phyloP scores from a whole-genome alignment of 208 protist species.

The Leptomonas pyrrhocoris region DNA sequence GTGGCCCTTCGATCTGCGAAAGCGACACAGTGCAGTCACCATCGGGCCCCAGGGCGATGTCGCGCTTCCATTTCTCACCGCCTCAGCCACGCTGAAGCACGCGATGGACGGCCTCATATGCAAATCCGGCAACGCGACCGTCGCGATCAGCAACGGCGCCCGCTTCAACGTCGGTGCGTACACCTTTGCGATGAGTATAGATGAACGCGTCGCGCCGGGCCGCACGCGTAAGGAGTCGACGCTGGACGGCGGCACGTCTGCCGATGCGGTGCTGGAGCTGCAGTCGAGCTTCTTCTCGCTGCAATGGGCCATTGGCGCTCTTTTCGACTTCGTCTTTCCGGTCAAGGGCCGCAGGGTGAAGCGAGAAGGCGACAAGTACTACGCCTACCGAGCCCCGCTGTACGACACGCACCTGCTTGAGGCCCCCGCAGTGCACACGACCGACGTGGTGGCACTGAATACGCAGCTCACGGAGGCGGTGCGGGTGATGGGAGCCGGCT shows the following conservation, averaged over 20 bases:
- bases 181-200: conserved; percentile 53
- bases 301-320: conserved; percentile 65
- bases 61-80: conserved; percentile 48
- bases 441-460: conserved; percentile 29
- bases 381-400: conserved; percentile 22
- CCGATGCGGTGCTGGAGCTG: conserved; percentile 41
- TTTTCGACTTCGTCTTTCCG: conserved; percentile 72
- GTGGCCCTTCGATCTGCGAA: conserved; percentile 53
- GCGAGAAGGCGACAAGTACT: conserved; percentile 27
- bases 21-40: conserved; percentile 32
- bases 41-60: conserved; percentile 50
- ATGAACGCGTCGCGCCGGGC: conserved; percentile 17
- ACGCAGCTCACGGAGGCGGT: conserved; percentile 46
- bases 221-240: conserved; percentile 15
- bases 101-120: conserved; percentile 35
- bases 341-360: conserved; percentile 15
- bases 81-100: conserved; percentile 33
- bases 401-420: conserved; percentile 42
- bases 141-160: conserved; percentile 38
- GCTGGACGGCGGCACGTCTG: conserved; percentile 20
- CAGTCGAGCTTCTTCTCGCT: conserved; percentile 59
- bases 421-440: conserved; percentile 18
- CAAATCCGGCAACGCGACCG: conserved; percentile 29
- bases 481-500: conserved; percentile 41
- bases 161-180: conserved; percentile 52